Evolutionary conservation across 495 filamentous ascomycete genomes (phyloP), one percentile per base, ranked within the genome.

Genomic region (Durotheca rogersii): DNA sequence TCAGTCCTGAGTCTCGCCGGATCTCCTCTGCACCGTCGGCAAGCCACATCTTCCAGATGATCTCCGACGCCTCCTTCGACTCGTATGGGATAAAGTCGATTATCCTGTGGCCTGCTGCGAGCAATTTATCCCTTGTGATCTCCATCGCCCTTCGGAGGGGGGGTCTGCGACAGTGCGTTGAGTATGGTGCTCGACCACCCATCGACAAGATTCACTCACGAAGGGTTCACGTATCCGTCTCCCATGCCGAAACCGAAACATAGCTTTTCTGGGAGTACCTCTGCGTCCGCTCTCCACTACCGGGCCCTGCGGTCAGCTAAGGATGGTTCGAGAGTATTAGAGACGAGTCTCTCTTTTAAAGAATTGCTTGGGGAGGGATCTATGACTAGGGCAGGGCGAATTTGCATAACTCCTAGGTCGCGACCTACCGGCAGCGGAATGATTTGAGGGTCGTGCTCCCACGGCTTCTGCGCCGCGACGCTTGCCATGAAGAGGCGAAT

Each of bases 1-100:
- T 79, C 0, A 84, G 67, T 7, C 51, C 65, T 7, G 82, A 71
- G 5, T 77, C 73, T 10, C 67, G 47, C 21, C 62, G 65, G 2
- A 77, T 45, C 47, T 86, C 76, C 7, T 54, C 51, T 12, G 80
- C 62, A 50, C 73, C 75, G 50, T 69, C 82, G 63, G 51, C 79
- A 46, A 37, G 69, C 76, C 64, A 82, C 47, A 51, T 43, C 37
- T 49, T 49, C 27, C 33, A 31, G 14, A 49, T 39, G 9, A 47
- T 49, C 29, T 43, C 43, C 19, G 5, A 6, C n/a, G 43, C 43
- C 20, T 46, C 43, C 12, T 19, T 19, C 20, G 41, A 31, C 41
- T 43, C 41, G 10, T 14, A 33, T 19, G 41, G 41, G 15, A 19
- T 19, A 14, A 46, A 46, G 12, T 53, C 50, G 41, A 53, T 40